A percentile compares a stretch with the other conserved stretches of the same genome.
Conservation (phyloP, 306 rosid species). For the Sindora glabra region DNA sequence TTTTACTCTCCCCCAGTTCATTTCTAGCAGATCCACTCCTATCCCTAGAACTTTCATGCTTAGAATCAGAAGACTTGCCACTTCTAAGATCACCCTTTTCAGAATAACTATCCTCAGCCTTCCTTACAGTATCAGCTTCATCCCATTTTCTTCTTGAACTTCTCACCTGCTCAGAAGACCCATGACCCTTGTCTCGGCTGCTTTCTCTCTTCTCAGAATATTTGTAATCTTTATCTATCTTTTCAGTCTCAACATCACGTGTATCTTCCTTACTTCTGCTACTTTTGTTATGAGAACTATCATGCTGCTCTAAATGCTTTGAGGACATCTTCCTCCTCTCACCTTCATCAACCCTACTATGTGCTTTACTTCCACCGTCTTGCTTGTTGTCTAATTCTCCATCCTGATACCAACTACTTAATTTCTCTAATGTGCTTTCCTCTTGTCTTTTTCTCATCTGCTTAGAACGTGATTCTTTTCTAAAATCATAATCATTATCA, state of each 20-base stretch:
- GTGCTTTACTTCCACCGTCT: slow-evolving; percentile 40
- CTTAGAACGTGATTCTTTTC: slow-evolving; percentile 52
- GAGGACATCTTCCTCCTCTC: slow-evolving; percentile 46
- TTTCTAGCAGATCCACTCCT: slow-evolving; percentile 50
- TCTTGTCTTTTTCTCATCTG: slow-evolving; percentile 74
- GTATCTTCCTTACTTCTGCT: slow-evolving; percentile 48
- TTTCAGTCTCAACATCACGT: slow-evolving; percentile 39
- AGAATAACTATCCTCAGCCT: slow-evolving; percentile 33
- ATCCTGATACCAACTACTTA: slow-evolving; percentile 91
- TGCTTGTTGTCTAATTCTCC: slow-evolving; percentile 70
- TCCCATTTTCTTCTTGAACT: slow-evolving; percentile 95
- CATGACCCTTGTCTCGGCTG: slow-evolving; percentile 65
- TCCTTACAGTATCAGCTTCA: slow-evolving; percentile 53
- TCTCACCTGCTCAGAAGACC: slow-evolving; percentile 55
- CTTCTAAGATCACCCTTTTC: slow-evolving; percentile 57
- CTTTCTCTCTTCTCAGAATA: slow-evolving; percentile 55
- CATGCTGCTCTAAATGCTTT: slow-evolving; percentile 41
- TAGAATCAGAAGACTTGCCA: slow-evolving; percentile 47
- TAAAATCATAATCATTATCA: slow-evolving; percentile 66
- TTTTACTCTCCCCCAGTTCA: slow-evolving; percentile 63
- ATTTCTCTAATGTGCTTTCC: slow-evolving; percentile 83
- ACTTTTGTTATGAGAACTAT: slow-evolving; percentile 42
- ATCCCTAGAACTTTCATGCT: slow-evolving; percentile 57
- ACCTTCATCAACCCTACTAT: slow-evolving; percentile 32
- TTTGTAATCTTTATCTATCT: slow-evolving; percentile 50